phyloP scores from a whole-genome alignment of 2,329 filamentous ascomycete genomes.

The Fusarium equiseti region DNA sequence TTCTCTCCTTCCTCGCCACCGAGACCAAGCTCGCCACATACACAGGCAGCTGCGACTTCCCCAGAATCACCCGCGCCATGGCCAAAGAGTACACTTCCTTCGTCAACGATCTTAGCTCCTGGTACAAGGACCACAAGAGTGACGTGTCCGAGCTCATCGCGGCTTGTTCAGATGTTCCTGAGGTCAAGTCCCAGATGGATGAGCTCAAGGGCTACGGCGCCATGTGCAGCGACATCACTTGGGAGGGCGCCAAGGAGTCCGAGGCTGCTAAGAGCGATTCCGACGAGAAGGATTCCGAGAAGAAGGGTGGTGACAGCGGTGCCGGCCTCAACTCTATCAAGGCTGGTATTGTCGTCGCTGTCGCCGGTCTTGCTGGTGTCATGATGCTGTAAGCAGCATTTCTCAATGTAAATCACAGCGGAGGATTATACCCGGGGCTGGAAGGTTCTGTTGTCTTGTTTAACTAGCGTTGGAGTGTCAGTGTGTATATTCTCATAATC shows the following conservation, averaged over 20 bases:
- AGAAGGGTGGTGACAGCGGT: constrained; percentile 8
- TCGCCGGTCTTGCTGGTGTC: constrained; percentile 32
- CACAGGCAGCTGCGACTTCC: constrained; percentile 45
- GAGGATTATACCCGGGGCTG: neutral
- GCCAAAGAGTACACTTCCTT: constrained; percentile 47
- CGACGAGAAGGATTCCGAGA: constrained; percentile 1
- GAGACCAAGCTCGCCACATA: constrained; percentile 37
- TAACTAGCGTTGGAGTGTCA: constrained; percentile 9
- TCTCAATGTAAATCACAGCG: neutral
- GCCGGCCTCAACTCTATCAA: constrained; percentile 26
- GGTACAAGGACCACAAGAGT: constrained; percentile 35
- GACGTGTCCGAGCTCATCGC: constrained; percentile 38
- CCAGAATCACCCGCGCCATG: constrained; percentile 46
- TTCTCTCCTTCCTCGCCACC: constrained; percentile 36
- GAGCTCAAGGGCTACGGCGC: neutral
- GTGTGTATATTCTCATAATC: neutral
- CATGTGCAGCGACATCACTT: constrained; percentile 25
- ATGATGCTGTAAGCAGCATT: constrained; percentile 24
- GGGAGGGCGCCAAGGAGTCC: constrained; percentile 19
- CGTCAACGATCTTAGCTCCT: constrained; percentile 38
- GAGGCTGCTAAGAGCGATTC: constrained; percentile 14
- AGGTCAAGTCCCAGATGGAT: constrained; percentile 23
- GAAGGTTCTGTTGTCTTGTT: neutral
- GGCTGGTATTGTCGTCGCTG: constrained; percentile 11
- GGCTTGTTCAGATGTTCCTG: constrained; percentile 49